Conservation (phyloP, 2,329 filamentous ascomycete genomes). For the Aspergillus sp. region DNA sequence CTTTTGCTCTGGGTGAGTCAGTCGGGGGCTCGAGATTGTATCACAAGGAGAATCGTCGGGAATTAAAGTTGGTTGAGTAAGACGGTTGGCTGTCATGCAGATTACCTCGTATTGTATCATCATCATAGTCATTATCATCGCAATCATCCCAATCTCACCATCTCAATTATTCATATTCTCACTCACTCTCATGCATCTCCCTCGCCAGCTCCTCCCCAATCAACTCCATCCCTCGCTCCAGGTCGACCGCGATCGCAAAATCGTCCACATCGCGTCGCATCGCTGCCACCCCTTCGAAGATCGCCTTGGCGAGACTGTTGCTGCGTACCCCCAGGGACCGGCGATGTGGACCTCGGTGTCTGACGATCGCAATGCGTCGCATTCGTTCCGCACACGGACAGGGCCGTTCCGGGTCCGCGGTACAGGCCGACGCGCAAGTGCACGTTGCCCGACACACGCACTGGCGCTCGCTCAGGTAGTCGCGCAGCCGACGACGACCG, state of each 20-base stretch:
- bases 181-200: background rate
- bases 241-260: constrained; percentile 20
- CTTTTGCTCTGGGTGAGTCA: background rate
- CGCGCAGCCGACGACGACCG: constrained; percentile 19
- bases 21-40: too few species aligned
- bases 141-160: background rate
- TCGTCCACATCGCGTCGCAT: constrained; percentile 20
- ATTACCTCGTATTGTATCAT: background rate
- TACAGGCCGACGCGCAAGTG: constrained; percentile 33
- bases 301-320: constrained; percentile 25
- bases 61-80: background rate
- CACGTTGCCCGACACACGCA: constrained; percentile 36
- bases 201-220: constrained; percentile 27
- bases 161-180: background rate
- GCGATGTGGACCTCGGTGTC: constrained; percentile 8
- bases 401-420: constrained; percentile 21
- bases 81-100: background rate
- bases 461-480: constrained; percentile 29
- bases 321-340: constrained; percentile 17
- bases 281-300: constrained; percentile 29
- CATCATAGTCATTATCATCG: background rate
- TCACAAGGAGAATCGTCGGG: too few species aligned
- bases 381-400: constrained; percentile 38
- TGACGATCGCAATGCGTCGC: constrained; percentile 28
- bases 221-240: constrained; percentile 22